These are phyloP conservation scores for Cephalotrichum gorgonifer DNA, from an alignment of 2,329 filamentous ascomycete genomes.

Conservation along the genomic window DNA sequence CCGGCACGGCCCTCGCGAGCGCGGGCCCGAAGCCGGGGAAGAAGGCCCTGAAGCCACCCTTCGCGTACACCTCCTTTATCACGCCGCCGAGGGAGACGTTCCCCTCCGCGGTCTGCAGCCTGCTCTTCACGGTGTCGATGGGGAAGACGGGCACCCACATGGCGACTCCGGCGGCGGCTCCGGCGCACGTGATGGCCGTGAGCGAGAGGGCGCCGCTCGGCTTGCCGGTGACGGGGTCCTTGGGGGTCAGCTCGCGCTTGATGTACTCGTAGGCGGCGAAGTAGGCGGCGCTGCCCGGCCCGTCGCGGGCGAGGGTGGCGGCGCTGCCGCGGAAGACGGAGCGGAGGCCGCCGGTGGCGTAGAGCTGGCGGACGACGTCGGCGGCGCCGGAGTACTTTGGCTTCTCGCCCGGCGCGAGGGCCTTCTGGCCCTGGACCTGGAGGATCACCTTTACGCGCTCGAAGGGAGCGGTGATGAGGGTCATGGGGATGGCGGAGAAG, in stretches of 20 bases:
- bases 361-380: slow-evolving; percentile 89
- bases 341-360: slow-evolving; percentile 79
- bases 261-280: slow-evolving; percentile 96
- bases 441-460: slow-evolving; percentile 98
- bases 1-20: slow-evolving; percentile 83
- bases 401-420: slow-evolving; percentile 80
- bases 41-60: slow-evolving; percentile 80
- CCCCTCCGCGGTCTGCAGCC: slow-evolving; percentile 84
- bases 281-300: slow-evolving; percentile 86
- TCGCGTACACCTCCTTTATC: slow-evolving; percentile 70
- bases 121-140: slow-evolving; percentile 90
- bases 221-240: slow-evolving; percentile 62
- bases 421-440: slow-evolving; percentile 91
- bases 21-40: slow-evolving; percentile 95
- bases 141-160: slow-evolving; percentile 99
- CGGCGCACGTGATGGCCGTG: slow-evolving; percentile 72
- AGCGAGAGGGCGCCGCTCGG: slow-evolving; percentile 70
- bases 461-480: slow-evolving; percentile 94
- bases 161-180: slow-evolving; percentile 82
- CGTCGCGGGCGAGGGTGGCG: slow-evolving; percentile 89
- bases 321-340: slow-evolving; percentile 85
- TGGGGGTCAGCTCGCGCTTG: slow-evolving; percentile 77
- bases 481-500: slow-evolving; percentile 97
- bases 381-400: slow-evolving; percentile 79
- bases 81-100: slow-evolving; percentile 72